phyloP scores from a whole-genome alignment of 2,329 filamentous ascomycete species.

The Exophiala bonariae region DNA sequence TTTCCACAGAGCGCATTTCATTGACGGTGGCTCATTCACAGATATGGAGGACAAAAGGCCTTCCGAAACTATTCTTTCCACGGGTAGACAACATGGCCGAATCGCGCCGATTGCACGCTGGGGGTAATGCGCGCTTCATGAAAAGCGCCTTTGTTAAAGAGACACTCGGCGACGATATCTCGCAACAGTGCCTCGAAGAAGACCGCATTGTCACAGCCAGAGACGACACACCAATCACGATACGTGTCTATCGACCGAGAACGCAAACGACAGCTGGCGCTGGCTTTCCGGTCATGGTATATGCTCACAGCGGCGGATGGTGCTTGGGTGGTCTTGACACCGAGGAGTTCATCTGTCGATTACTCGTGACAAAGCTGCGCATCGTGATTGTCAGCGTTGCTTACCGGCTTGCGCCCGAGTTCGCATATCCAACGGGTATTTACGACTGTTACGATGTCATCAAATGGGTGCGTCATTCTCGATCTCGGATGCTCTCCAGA shows the following conservation, averaged over 20 bases:
- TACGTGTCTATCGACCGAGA: constrained; percentile 18
- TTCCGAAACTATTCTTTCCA: constrained; percentile 16
- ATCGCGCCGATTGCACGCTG: constrained; percentile 6
- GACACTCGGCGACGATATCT: constrained; percentile 5
- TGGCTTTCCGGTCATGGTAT: constrained; percentile 14
- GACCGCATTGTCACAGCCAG: constrained; percentile 10
- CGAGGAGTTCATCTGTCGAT: constrained; percentile 17
- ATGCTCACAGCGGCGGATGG: constrained; percentile 16
- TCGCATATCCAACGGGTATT: constrained; percentile 21
- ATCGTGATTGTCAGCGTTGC: constrained; percentile 23
- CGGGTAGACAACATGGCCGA: constrained; percentile 10
- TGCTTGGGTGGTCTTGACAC: constrained; percentile 18
- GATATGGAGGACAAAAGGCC: constrained; percentile 17
- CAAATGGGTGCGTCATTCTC: constrained; percentile 30
- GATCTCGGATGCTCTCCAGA: no score
- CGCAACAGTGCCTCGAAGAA: constrained; percentile 10
- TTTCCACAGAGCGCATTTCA: background rate
- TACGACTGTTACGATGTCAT: constrained; percentile 32
- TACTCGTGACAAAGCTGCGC: constrained; percentile 13
- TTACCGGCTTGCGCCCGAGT: constrained; percentile 25
- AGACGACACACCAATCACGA: constrained; percentile 8
- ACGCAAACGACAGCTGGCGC: background rate
- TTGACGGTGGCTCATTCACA: constrained; percentile 1
- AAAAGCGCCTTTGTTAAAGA: constrained; percentile 18
- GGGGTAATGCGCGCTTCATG: constrained; percentile 15